Evolutionary conservation across 306 rosid genomes (phyloP), one percentile per base, ranked within the genome.

Genomic region (Crotalaria pallida): DNA sequence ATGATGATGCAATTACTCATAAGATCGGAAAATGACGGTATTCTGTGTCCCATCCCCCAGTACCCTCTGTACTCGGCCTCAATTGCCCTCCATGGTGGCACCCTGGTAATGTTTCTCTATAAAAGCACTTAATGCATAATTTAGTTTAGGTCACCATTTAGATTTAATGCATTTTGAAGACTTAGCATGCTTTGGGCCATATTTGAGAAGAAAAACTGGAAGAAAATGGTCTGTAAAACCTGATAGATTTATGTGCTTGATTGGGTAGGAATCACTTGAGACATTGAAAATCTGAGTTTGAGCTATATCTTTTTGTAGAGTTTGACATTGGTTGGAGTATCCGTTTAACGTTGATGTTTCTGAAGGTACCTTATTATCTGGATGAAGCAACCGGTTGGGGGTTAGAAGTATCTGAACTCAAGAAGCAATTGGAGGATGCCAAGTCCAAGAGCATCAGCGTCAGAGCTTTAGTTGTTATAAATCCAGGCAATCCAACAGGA

Each of bases 401-500:
- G 17, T 78, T 89, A 66, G 96, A 92, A 81, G 47, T 64, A 57
- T 82, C 88, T 6, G 89, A 83, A 66, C 80, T 89, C 63, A 86
- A 87, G 87, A 89, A 81, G 81, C 98, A 92, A 75, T 51, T 89
- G 73, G 89, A 81, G 44, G 79, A 41, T 58, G 92, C 97, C 77
- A 94, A 78, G 85, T 83, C 97, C 59, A 87, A 86, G 77, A 96
- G 97, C 56, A 78, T 94, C 72, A 78, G 26, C 44, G 95, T 89
- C 44, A 87, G 97, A 83, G 99, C 97, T 71, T 79, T 94, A 84
- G 99, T 80, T 58, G 99, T 94, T 63, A 94, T 94, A 69, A 94
- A 94, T 66, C 99, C 99, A 0, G 99, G 99, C 60, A 94, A 94
- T 72, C 99, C 99, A 55, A 94, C 99, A 0, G 99, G 98, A 65